Conservation (phyloP, 2,329 filamentous ascomycete species). For the Sporothrix phasma region DNA sequence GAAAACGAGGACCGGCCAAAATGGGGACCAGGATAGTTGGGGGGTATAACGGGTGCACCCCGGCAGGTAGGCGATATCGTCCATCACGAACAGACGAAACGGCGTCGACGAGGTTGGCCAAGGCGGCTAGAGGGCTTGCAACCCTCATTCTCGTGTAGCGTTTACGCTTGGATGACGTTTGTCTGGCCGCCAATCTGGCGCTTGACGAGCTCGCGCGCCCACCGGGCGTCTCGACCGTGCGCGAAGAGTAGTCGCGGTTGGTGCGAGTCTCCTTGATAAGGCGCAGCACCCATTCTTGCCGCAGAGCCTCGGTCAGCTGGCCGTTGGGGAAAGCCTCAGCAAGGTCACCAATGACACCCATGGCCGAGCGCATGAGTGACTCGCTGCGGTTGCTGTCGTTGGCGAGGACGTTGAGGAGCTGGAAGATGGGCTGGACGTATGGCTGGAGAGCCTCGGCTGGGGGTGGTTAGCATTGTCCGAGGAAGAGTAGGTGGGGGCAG, state of each 20-base stretch:
- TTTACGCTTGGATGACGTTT: slow-evolving; percentile 42
- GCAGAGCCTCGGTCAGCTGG: slow-evolving; percentile 75
- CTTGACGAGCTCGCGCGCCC: slow-evolving; percentile 96
- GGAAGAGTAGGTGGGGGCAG: no score
- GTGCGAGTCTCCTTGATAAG: slow-evolving; percentile 88
- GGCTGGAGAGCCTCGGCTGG: slow-evolving; percentile 60
- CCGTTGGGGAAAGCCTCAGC: slow-evolving; percentile 89
- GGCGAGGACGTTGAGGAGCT: slow-evolving; percentile 70
- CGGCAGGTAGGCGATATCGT: neutral
- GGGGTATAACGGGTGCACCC: neutral
- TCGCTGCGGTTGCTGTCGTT: slow-evolving; percentile 83
- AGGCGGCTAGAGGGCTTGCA: no score
- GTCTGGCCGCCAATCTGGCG: slow-evolving; percentile 57
- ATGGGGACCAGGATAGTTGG: neutral
- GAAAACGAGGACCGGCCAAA: neutral
- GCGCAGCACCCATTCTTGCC: slow-evolving; percentile 76
- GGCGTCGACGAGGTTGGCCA: neutral
- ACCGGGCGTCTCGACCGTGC: slow-evolving; percentile 93
- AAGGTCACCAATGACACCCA: slow-evolving; percentile 95
- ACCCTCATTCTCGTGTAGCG: neutral
- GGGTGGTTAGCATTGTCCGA: slow-evolving; percentile 24
- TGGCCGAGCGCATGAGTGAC: slow-evolving; percentile 80
- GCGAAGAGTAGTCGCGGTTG: slow-evolving; percentile 74
- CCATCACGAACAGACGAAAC: neutral
- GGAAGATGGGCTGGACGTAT: slow-evolving; percentile 78